A percentile compares a stretch with the other conserved stretches of the same genome.
Conservation (phyloP, 768 basidiomycete species). For the Candolleomyces efflorescens region DNA sequence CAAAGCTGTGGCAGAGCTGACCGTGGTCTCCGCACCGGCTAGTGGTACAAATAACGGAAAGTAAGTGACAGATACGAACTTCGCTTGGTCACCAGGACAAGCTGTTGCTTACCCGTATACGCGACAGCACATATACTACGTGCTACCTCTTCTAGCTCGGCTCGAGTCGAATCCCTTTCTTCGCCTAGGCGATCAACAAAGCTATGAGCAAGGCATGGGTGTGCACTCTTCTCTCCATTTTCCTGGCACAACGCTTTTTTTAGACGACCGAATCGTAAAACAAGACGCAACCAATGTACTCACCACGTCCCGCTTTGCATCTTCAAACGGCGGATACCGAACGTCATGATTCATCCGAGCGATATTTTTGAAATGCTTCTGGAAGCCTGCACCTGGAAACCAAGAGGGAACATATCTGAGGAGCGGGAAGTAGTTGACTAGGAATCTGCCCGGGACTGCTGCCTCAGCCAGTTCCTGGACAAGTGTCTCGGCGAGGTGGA, state of each 20-base stretch:
- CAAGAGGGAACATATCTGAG: conserved; percentile 30
- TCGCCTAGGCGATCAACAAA: neutral
- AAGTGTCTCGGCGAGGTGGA: conserved; percentile 28
- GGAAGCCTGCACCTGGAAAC: conserved; percentile 33
- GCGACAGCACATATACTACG: conserved; percentile 2
- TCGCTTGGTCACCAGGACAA: neutral
- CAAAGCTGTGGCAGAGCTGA: neutral
- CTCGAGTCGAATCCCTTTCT: neutral
- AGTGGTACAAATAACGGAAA: too few relatives aligned
- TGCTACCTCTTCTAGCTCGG: conserved; percentile 1
- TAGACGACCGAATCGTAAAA: neutral
- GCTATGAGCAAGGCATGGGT: neutral
- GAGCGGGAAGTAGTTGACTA: conserved; percentile 12
- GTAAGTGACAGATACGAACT: neutral
- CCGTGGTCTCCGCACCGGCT: neutral
- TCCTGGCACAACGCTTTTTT: neutral
- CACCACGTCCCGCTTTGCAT: conserved; percentile 3
- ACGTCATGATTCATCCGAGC: neutral
- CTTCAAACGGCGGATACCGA: neutral
- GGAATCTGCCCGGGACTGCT: conserved; percentile 16
- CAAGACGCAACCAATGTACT: neutral
- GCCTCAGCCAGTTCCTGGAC: conserved; percentile 18
- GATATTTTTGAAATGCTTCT: conserved; percentile 11
- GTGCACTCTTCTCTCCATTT: neutral
- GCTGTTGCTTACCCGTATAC: neutral